Base-by-base conservation (phyloP, 2,329 filamentous ascomycete species). In the Fusarium chuoi region DNA sequence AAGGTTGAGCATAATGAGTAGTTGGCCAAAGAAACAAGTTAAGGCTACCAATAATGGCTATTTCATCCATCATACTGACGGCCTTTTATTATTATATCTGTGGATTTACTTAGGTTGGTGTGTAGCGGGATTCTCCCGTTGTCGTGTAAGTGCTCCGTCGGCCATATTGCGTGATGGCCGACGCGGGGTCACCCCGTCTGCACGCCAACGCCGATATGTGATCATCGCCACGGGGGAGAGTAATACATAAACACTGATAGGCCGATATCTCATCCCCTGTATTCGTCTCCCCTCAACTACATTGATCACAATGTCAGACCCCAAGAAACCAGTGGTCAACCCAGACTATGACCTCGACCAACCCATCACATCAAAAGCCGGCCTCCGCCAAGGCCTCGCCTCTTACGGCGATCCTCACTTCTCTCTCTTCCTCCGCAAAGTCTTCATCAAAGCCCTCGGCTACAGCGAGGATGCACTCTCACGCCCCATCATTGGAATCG, bases 321-420 rank as follows among this genome's bases (percentile, higher is more conserved):
- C 45, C 3, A 68, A 69, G 33, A 59, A 63, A 7, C 14, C 36
- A 3, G 41, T 46, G n/a, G 38, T 68, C n/a, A 79, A 77, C 46
- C 63, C 76, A 33, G 95, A 93, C 80, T 93, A 93, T 76, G 84
- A 92, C 76, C 86, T 93, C 22, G 83, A 84, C 24, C 84, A 79
- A 3, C 86, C 89, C 4, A 87, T 92, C 60, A 82, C 85, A 45
- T 81, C 82, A 38, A 72, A 81, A 51, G 80, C 84, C 0, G 91
- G 91, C 12, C 84, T 94, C 36, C 87, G 90, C 13, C 89, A 90
- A 74, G 90, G 89, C 4, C 86, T 94, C 3, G 87, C 91, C 6
- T 89, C 89, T 1, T 94, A 94, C 74, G 92, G 92, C 49, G 92
- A 94, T 74, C 85, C 91, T 12, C 92, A 94, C 81, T 94, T 94